Evolutionary conservation across 495 filamentous ascomycete species (phyloP).

Genomic region (Daldinia concentrica): DNA sequence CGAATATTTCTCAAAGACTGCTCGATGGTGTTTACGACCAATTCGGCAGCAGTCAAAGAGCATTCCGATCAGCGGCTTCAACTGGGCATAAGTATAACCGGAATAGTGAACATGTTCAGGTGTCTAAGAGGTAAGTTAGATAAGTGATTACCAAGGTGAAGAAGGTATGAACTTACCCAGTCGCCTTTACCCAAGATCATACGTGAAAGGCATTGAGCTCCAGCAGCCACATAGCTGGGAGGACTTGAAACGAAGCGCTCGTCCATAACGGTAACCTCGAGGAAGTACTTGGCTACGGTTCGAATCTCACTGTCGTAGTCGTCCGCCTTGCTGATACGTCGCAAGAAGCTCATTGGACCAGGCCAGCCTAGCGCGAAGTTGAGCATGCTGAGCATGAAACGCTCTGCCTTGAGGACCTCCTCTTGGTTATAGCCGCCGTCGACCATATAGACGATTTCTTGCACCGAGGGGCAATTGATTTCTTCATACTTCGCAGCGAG

Average conservation of each 20-base stretch:
- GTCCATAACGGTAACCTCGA: constrained; percentile 97
- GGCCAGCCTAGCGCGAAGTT: constrained; percentile 96
- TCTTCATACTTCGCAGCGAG: constrained; percentile 98
- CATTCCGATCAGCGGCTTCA: constrained; percentile 76
- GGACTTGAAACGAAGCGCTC: constrained; percentile 93
- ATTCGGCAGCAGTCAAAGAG: constrained; percentile 89
- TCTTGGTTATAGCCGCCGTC: constrained; percentile 87
- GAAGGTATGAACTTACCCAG: constrained; percentile 74
- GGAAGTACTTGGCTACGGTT: constrained; percentile 96
- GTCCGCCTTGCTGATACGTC: constrained; percentile 97
- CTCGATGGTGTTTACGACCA: constrained; percentile 79
- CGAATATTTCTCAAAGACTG: constrained; percentile 91
- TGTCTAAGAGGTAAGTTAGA: constrained; percentile 60
- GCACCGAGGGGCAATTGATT: constrained; percentile 92
- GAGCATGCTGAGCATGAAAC: constrained; percentile 96
- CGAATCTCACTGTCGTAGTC: constrained; percentile 96
- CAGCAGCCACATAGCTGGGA: constrained; percentile 89
- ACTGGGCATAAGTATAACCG: constrained; percentile 86
- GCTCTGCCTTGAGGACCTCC: constrained; percentile 96
- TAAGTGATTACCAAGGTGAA: constrained; percentile 33
- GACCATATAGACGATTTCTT: constrained; percentile 98
- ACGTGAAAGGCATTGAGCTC: constrained; percentile 92
- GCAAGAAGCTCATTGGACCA: constrained; percentile 96
- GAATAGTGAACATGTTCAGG: constrained; percentile 88
- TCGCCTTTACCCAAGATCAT: constrained; percentile 86